Evolutionary conservation across 768 basidiomycete species (phyloP), one percentile per base, ranked within the genome.

Genomic region (Tephrocybe rancida): DNA sequence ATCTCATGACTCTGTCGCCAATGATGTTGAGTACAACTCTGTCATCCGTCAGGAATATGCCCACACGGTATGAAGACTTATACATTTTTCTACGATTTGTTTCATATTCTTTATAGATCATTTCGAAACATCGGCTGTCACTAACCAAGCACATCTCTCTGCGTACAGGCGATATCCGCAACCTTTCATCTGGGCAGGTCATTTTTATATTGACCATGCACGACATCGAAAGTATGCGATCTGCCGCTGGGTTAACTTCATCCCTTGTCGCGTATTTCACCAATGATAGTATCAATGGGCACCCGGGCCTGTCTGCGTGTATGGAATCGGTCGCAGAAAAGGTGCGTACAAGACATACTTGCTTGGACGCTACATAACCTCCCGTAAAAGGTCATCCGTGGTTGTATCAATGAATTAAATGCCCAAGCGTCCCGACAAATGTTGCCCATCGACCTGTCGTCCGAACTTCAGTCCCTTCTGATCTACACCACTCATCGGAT

Each of bases 1-100:
- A 54, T 82, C 90, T 0, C 84, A 85, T 48, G 95, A 96, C 64
- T 87, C 86, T 16, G 82, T 91, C 37, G 86, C 87, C 16, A 92
- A 90, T 60, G 93, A 95, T 56, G 77, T 98, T 21, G 95, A 96
- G 68, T 97, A 95, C 65, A 95, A 93, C 64, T 88, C 93, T 3
- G 87, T 95, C 25, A 82, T 98, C 46, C 79, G 95, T 16, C 88
- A 88, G 61, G 93, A 95, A 62, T 95, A 88, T 61, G 85, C 86
- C 0, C 79, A 85, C 57, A 86, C 82, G 30, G 92, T 92, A 61
- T 19, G 48, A 41, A 25, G 16, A 50, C 24, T 34, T 46, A 39
- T 26, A 34, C 42, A 21, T 13, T n/a, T 19, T 6, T 7, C 13
- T 3, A 7, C 16, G 25, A 3, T 26, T 7, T 18, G 9, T 35